Evolutionary conservation across 305 asterid species (phyloP), one percentile per base, ranked within the genome.

Genomic region (Ilex paraguariensis): DNA sequence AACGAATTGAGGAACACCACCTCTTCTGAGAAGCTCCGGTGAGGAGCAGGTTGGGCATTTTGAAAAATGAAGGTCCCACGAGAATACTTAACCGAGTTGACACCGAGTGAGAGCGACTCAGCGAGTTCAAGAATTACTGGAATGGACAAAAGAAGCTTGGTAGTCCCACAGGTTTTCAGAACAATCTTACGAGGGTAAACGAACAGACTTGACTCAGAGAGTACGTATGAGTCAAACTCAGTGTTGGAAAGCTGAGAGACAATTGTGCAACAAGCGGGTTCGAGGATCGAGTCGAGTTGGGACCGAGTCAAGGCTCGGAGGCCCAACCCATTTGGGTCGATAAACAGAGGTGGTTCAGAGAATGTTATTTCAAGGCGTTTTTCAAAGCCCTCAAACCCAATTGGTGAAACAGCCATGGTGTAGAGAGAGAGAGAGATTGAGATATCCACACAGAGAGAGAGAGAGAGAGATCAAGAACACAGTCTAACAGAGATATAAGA

Each of bases 161-260:
- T 81, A 0, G 86, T 81, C 54, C 86, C 86, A 32, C 86, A 81
- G 1, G 86, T 77, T 60, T 77, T 77, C 52, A 77, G 57, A 15
- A 81, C 56, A 4, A 81, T 78, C 57, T 65, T 78, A 4, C 39
- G 57, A 36, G 84, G 77, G 67, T 73, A 81, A 17, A 81, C 58
- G n/a, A 81, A 81, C 50, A 81, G 60, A 3, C 84, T 81, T 12
- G 87, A 81, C 73, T 81, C 84, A 4, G 87, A 81, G 0, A 78
- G 68, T 11, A 81, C 79, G 45, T 76, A 81, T 2, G 87, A 78
- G 75, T 81, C 84, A 6, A 78, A 54, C 61, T 71, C 71, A 3
- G 64, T 14, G 31, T 71, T 76, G 59, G 73, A 66, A 33, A 81
- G 79, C 31, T 64, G 70, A 6, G 79, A 65, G 6, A 78, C 87